phyloP scores from a whole-genome alignment of 2,329 filamentous ascomycete genomes.

The Arthrobotrys pseudoclavata region DNA sequence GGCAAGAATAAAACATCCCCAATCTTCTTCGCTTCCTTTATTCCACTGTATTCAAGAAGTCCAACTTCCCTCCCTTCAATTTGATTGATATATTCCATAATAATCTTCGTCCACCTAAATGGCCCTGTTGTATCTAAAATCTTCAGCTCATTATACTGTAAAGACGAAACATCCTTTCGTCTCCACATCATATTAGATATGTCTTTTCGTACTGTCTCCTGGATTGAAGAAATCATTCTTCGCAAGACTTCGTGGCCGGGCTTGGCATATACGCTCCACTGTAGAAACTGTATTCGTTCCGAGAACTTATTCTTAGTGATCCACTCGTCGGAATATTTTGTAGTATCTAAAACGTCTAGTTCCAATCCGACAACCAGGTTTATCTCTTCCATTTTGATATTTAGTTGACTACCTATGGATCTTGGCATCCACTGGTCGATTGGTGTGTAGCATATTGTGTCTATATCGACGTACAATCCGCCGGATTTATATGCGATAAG shows the following conservation, averaged over 20 bases:
- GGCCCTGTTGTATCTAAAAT: constrained; percentile 39
- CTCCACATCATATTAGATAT: constrained; percentile 5
- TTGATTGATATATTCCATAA: constrained; percentile 39
- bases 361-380: constrained; percentile 38
- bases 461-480: constrained; percentile 32
- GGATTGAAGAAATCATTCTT: constrained; percentile 32
- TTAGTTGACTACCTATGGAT: not conserved
- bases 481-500: constrained; percentile 31
- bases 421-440: constrained; percentile 25
- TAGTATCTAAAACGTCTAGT: constrained; percentile 22
- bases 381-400: constrained; percentile 24
- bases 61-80: constrained; percentile 38
- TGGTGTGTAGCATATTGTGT: constrained; percentile 22
- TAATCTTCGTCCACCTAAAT: constrained; percentile 39
- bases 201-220: constrained; percentile 20
- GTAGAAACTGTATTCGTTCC: constrained; percentile 35
- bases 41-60: constrained; percentile 28
- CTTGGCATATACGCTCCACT: constrained; percentile 41
- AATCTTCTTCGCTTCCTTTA: constrained; percentile 20
- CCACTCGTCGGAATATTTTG: constrained; percentile 23
- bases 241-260: constrained; percentile 39
- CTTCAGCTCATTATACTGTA: constrained; percentile 17
- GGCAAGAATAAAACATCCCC: constrained; percentile 38
- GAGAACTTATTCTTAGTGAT: constrained; percentile 16
- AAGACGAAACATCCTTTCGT: constrained; percentile 9